A percentile compares a stretch with the other conserved stretches of the same genome.
These are phyloP conservation scores for Catharanthus roseus DNA, from an alignment of 257 asterid species.

Conservation along the genomic window DNA sequence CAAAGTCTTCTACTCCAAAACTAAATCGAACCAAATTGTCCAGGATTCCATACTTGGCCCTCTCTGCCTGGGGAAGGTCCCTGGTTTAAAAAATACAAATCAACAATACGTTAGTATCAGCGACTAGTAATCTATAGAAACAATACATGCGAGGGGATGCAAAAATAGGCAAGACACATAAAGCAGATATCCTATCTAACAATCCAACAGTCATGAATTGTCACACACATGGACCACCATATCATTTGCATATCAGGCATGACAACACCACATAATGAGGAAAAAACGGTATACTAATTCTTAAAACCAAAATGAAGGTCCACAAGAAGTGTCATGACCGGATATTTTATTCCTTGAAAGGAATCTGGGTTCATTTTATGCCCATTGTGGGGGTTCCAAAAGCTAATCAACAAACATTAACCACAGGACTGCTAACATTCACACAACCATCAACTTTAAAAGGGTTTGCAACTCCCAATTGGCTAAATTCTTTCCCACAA, in stretches of 20 bases:
- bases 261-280: not conserved
- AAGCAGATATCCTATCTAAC: not conserved
- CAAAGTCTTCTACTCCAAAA: slow-evolving; percentile 82
- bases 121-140: not conserved
- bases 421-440: not conserved
- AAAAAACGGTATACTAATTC: no score
- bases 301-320: not conserved
- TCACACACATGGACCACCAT: not conserved
- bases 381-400: not conserved
- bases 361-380: not conserved
- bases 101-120: not conserved
- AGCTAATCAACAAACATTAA: not conserved
- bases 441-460: not conserved
- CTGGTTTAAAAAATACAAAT: slow-evolving; percentile 37
- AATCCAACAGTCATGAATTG: not conserved
- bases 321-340: not conserved
- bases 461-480: not conserved
- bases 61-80: slow-evolving; percentile 76
- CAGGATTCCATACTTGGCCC: slow-evolving; percentile 78
- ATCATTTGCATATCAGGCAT: not conserved
- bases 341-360: not conserved
- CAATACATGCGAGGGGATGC: no score
- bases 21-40: slow-evolving; percentile 96
- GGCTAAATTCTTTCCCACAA: not conserved
- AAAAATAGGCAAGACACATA: not conserved